Evolutionary conservation across 1,139 yeast species (phyloP), one percentile per base, ranked within the genome.

Genomic region (Blastobotrys buckinghamii): DNA sequence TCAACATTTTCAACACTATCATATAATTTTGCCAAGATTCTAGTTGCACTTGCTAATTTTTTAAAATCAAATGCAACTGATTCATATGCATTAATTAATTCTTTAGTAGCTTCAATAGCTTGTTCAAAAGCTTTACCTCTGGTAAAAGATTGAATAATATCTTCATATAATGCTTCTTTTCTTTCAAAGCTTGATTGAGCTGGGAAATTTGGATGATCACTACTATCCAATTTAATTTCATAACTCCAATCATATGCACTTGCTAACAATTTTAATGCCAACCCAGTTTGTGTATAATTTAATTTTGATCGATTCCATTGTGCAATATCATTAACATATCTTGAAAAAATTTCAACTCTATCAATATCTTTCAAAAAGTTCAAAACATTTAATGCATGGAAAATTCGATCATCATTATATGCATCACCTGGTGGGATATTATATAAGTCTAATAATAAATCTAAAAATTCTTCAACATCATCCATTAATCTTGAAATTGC

Each of bases 371-470:
- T 78, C 64, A 88, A 74, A 64, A 80, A 86, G 44, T 89, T 83
- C 56, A 85, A 79, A 59, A 87, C 83, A 59, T 83, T 84, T 60
- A 88, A 73, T 53, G 81, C 80, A 62, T 84, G 86, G 77, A 85
- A 84, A 2, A 89, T 82, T 62, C 96, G 74, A 64, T 88, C 96
- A 61, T 85, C 95, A 58, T 84, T 92, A 66, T 84, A 88, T 59
- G 88, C 95, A 42, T 82, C 82, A 19, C 90, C 92, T 45, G 76
- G 77, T 19, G 96, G 96, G 50, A 88, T 87, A 55, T 78, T 77
- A 56, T 78, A 78, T 59, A 84, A 77, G 59, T 85, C 88, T 53
- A 81, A 75, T 60, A 85, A 74, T 20, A 82, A 79, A 48, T 76
- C 78, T 53, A 87, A 68, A 66, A 87, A 85, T 32, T 80, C 83